phyloP scores from a whole-genome alignment of 352 stramenopile genomes.

The Phytophthora quininea region DNA sequence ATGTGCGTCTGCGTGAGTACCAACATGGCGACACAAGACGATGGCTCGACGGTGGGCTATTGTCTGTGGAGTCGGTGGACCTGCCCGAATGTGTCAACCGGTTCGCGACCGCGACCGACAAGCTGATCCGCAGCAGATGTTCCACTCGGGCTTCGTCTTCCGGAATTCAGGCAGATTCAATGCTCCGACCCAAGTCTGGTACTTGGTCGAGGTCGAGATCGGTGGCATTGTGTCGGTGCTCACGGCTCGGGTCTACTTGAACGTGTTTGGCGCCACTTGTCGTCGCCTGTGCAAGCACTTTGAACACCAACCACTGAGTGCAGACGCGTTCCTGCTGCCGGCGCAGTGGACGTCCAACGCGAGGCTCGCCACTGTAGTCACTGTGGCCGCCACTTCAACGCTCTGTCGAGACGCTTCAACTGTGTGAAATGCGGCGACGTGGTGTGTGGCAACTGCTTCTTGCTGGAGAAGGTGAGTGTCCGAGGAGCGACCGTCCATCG shows the following conservation, averaged over 20 bases:
- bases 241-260: slow-evolving; percentile 7
- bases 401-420: slow-evolving; percentile 36
- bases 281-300: slow-evolving; percentile 12
- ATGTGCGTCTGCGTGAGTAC: slow-evolving; percentile 42
- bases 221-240: slow-evolving; percentile 31
- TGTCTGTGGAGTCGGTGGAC: slow-evolving; percentile 66
- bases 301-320: slow-evolving; percentile 34
- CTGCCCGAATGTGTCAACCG: slow-evolving; percentile 39
- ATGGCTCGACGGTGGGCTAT: slow-evolving; percentile 56
- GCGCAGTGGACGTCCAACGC: slow-evolving; percentile 36
- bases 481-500: slow-evolving; percentile 38
- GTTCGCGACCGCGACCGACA: slow-evolving; percentile 19
- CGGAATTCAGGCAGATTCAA: slow-evolving; percentile 16
- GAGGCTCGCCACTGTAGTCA: slow-evolving; percentile 22
- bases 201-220: slow-evolving; percentile 46
- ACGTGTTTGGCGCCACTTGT: too few relatives aligned
- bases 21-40: slow-evolving; percentile 22
- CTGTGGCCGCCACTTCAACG: slow-evolving; percentile 33
- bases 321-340: slow-evolving; percentile 37
- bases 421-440: slow-evolving; percentile 37
- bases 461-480: slow-evolving; percentile 42
- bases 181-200: slow-evolving; percentile 55
- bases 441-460: slow-evolving; percentile 32
- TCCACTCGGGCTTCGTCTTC: too few relatives aligned
- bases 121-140: neutral